phyloP scores from a whole-genome alignment of 768 basidiomycete species.

The Auriscalpium orientale region DNA sequence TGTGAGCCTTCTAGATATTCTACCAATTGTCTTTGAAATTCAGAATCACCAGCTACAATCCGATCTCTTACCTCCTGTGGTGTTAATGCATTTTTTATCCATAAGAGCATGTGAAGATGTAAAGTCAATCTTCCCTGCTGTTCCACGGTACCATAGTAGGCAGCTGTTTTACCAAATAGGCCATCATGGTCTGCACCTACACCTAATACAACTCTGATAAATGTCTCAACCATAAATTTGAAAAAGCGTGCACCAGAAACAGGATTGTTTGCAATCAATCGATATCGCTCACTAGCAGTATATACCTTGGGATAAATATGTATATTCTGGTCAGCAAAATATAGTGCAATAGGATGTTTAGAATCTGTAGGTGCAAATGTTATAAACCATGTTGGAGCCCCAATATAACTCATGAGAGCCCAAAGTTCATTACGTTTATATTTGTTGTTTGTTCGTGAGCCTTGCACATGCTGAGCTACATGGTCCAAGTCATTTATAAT shows the following conservation, averaged over 20 bases:
- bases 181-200: neutral
- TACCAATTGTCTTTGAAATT: conserved; percentile 8
- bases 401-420: conserved; percentile 8
- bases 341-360: conserved; percentile 13
- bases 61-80: conserved; percentile 15
- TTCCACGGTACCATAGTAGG: conserved; percentile 15
- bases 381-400: conserved; percentile 17
- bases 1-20: conserved; percentile 9
- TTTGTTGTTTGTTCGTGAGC: conserved; percentile 8
- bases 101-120: conserved; percentile 16
- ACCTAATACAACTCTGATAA: conserved; percentile 7
- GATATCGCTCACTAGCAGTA: neutral
- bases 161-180: conserved; percentile 11
- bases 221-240: conserved; percentile 1
- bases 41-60: conserved; percentile 5
- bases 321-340: conserved; percentile 9
- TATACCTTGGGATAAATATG: neutral
- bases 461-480: conserved; percentile 9
- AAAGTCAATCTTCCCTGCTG: conserved; percentile 12
- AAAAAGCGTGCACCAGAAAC: conserved; percentile 16
- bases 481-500: conserved; percentile 10
- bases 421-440: conserved; percentile 14
- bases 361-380: conserved; percentile 17
- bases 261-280: conserved; percentile 7
- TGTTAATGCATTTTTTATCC: conserved; percentile 4